Conservation (phyloP, 371 early-diverging fungal species). For the Mortierella sp. region DNA sequence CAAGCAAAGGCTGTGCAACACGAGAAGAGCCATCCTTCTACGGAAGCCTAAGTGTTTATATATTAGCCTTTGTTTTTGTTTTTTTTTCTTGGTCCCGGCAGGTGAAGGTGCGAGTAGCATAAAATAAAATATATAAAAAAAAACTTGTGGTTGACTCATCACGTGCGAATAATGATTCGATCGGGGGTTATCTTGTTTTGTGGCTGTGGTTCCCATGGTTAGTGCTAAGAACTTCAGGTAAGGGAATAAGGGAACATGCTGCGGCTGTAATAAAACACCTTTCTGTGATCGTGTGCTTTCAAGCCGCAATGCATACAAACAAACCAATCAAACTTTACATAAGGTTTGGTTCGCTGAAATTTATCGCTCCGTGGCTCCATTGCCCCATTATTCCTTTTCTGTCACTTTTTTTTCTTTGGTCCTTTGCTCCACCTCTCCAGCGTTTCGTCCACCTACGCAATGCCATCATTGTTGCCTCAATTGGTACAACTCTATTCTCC, state of each 20-base stretch:
- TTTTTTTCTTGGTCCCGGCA: background rate
- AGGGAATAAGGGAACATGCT: too few relatives aligned
- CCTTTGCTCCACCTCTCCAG: slow-evolving; percentile 1
- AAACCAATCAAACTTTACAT: too few relatives aligned
- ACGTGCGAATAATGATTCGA: background rate
- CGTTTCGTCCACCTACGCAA: background rate
- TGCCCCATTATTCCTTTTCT: background rate
- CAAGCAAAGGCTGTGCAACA: slow-evolving; percentile 50
- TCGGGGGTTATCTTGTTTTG: background rate
- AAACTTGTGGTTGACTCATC: background rate
- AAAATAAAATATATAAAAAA: background rate
- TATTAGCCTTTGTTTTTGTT: too few relatives aligned
- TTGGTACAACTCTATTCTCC: too few relatives aligned
- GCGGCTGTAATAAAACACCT: too few relatives aligned
- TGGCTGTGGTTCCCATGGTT: background rate
- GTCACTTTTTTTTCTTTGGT: background rate
- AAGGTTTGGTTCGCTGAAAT: too few relatives aligned
- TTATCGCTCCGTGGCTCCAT: background rate
- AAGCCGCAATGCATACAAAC: too few relatives aligned
- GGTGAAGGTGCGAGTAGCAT: background rate
- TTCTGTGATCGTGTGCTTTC: too few relatives aligned
- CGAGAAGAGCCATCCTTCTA: slow-evolving; percentile 49
- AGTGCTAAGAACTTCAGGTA: too few relatives aligned
- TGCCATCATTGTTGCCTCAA: too few relatives aligned
- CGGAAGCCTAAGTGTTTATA: background rate